Base-by-base conservation (phyloP, 164 flowering plant genomes). In the Berberis vulgaris region DNA sequence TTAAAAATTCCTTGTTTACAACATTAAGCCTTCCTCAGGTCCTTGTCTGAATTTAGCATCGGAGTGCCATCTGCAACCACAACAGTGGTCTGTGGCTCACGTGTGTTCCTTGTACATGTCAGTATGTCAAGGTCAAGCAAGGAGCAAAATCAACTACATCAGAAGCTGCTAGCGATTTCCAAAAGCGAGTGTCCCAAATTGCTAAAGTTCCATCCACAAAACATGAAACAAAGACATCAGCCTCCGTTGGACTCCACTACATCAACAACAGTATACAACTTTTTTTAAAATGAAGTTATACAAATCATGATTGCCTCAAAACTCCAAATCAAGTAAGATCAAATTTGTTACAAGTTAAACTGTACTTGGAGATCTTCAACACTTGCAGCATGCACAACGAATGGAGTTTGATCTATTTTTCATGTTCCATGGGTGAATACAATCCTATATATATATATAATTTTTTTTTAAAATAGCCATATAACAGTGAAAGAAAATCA, bases 171-270 rank as follows among this genome's bases (percentile, higher is more conserved):
- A 97, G 87, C 4, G 85, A 70, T 67, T 81, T 91, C 63, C 91
- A 86, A 5, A 54, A 4, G 57, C 96, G 95, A 2, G 67, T 75
- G 75, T 95, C 97, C 99, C 99, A 95, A 65, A 95, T 81, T 41
- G 96, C 97, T 76, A 95, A 79, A 44, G 26, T 81, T 54, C 92
- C 88, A 76, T 95, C 97, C 72, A 88, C 99, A 61, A 97, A 91
- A 77, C 90, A 85, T 44, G 99, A 95, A 50, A 94, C 97, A 77
- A 91, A 95, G 8, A 86, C 89, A 76, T 76, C 60, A 43, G 76
- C 63, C 74, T 95, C 99, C 8, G 86, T 79, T 60, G 99, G 97
- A 73, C 99, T 95, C 99, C 99, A 95, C 99, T 95, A 86, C 67
- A 82, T 6, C 13, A n/a, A 65, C 44, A 54, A 62, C 41, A 60